Conservation (phyloP, 352 stramenopile species). For the Halophytophthora batemanensis region DNA sequence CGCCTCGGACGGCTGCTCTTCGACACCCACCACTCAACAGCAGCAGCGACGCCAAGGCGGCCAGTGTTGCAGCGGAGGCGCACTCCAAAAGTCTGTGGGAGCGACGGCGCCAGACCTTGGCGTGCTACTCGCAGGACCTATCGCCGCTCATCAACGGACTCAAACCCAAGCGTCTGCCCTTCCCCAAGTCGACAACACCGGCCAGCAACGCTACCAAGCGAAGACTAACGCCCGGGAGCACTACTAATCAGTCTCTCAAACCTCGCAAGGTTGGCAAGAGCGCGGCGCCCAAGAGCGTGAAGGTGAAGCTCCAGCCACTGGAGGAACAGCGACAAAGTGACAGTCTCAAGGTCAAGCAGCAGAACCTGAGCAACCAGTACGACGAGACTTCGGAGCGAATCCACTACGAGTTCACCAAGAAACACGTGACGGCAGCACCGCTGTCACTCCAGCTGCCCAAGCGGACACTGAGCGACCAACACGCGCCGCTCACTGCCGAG, state of each 20-base stretch:
- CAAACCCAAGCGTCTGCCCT: slow-evolving; percentile 43
- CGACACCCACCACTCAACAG: not conserved
- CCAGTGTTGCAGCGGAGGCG: slow-evolving; percentile 10
- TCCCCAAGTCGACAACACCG: slow-evolving; percentile 17
- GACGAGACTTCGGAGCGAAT: slow-evolving; percentile 11
- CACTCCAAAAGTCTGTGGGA: slow-evolving; percentile 27
- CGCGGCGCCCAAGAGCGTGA: slow-evolving; percentile 9
- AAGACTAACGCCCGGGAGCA: slow-evolving; percentile 12
- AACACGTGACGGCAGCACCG: not conserved
- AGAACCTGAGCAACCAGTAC: slow-evolving; percentile 24
- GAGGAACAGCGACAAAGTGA: not conserved
- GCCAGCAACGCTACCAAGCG: slow-evolving; percentile 3
- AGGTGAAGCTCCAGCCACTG: slow-evolving; percentile 27
- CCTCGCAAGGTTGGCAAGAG: slow-evolving; percentile 12
- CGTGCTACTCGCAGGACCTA: slow-evolving; percentile 64
- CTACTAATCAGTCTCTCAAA: slow-evolving; percentile 17
- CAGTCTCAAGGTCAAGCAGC: not conserved
- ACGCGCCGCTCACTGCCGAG: slow-evolving; percentile 46
- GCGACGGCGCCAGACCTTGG: slow-evolving; percentile 34
- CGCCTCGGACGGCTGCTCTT: not conserved
- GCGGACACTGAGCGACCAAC: not conserved
- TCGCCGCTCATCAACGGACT: slow-evolving; percentile 48
- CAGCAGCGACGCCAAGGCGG: not conserved
- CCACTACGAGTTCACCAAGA: not conserved
- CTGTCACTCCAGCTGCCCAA: slow-evolving; percentile 4